A percentile compares a stretch with the other conserved stretches of the same genome.
These are phyloP conservation scores for Cyclanthera cordifolia DNA, from an alignment of 306 rosid species.

Conservation along the genomic window DNA sequence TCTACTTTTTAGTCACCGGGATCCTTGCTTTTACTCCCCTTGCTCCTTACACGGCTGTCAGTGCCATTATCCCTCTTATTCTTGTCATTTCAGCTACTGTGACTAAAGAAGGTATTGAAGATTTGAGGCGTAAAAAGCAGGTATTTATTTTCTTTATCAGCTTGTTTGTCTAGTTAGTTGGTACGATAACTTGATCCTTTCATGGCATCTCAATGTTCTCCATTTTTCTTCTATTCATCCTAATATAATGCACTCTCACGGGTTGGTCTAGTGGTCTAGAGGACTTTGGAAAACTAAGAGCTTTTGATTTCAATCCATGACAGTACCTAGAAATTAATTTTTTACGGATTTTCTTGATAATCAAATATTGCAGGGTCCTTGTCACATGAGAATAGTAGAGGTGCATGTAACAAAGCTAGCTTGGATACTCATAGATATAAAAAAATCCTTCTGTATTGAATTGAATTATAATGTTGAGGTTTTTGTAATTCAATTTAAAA, in stretches of 20 bases:
- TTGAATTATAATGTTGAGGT: not conserved
- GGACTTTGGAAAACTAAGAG: no score
- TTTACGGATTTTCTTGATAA: no score
- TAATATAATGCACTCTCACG: no score
- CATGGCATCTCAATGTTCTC: not conserved
- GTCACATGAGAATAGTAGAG: no score
- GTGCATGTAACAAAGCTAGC: no score
- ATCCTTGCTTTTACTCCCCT: constrained; percentile 59
- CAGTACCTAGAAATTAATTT: no score
- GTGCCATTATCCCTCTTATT: constrained; percentile 67
- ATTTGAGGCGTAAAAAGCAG: constrained; percentile 70
- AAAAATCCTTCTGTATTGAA: not conserved
- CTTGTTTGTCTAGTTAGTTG: not conserved
- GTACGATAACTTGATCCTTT: not conserved
- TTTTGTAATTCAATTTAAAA: not conserved
- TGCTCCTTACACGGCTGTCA: constrained; percentile 73
- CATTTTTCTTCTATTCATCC: not conserved
- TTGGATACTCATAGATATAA: no score
- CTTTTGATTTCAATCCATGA: no score
- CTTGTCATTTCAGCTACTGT: constrained; percentile 52
- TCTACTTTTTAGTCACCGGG: constrained; percentile 68
- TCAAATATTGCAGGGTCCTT: no score
- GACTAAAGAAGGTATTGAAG: constrained; percentile 80
- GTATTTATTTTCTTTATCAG: constrained; percentile 26
- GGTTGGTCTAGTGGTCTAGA: no score